Evolutionary conservation across 2,329 filamentous ascomycete genomes (phyloP), one percentile per base, ranked within the genome.

Genomic region (Penicillium olsonii): DNA sequence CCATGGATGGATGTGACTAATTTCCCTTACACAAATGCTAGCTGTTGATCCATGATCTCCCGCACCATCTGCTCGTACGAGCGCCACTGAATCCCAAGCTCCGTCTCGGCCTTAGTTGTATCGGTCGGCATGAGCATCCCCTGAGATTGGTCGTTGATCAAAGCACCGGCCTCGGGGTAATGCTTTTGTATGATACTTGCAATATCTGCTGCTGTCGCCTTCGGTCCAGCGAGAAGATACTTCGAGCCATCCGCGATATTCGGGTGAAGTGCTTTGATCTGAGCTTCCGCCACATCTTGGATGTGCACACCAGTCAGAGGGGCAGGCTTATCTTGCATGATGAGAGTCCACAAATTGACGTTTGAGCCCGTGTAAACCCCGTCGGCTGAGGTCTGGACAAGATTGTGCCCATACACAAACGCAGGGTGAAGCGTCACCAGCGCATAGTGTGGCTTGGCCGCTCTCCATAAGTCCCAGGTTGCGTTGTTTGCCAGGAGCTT

Each of bases 261-360:
- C 5, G 50, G 45, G 27, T 57, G 39, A 7, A 66, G 31, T 0
- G 59, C 56, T 33, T 48, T 60, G 37, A 66, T 22, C 39, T 66
- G 62, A 2, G 60, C 63, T 8, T 63, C 60, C 5, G 57, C 63
- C 5, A 65, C 59, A 51, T 66, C 63, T 11, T 50, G 42, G 14
- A 65, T 31, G 50, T 66, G 63, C 10, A 65, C 63, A 4, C 43
- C 56, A 1, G 43, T 50, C 1, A 50, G 27, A 1, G 14, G 18
- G n/a, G 18, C 5, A 1, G 51, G 52, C 5, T 29, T 19, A 2
- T 52, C 57, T 9, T 37, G 39, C 55, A 55, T 60, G 10, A 65
- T 51, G 3, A 37, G 14, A 18, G 37, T 19, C 54, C 52, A 62
- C 2, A 63, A 38, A 14, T 38, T 20, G 10, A 37, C 38, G 27